phyloP scores from a whole-genome alignment of 768 basidiomycete genomes.

The Pleurotus sapidus region DNA sequence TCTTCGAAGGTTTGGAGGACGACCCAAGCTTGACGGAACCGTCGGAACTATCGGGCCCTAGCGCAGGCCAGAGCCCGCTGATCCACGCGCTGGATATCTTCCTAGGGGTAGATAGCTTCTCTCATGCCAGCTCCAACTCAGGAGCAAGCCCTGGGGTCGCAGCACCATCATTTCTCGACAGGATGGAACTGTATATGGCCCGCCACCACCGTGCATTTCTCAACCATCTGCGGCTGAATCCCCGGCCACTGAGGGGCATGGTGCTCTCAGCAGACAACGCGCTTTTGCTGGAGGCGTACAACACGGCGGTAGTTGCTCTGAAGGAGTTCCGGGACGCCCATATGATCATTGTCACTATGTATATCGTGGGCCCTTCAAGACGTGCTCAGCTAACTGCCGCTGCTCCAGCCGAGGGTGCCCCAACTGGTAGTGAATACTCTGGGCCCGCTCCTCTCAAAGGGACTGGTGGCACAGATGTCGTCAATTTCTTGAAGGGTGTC shows the following conservation, averaged over 20 bases:
- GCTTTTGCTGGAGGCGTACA: slow-evolving; percentile 53
- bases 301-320: slow-evolving; percentile 59
- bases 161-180: slow-evolving; percentile 50
- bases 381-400: slow-evolving; percentile 20
- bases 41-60: slow-evolving; percentile 73
- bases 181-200: slow-evolving; percentile 85
- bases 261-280: slow-evolving; percentile 30
- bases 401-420: slow-evolving; percentile 10
- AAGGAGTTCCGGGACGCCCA: slow-evolving; percentile 77
- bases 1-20: slow-evolving; percentile 56
- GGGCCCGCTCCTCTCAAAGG: slow-evolving; percentile 44
- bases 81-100: slow-evolving; percentile 77
- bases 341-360: slow-evolving; percentile 70
- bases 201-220: slow-evolving; percentile 78
- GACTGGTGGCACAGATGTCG: slow-evolving; percentile 77
- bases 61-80: slow-evolving; percentile 81
- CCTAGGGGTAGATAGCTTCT: slow-evolving; percentile 62
- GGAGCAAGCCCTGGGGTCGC: slow-evolving; percentile 13
- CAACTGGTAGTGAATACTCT: slow-evolving; percentile 17
- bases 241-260: slow-evolving; percentile 58
- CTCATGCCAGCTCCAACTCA: slow-evolving; percentile 20
- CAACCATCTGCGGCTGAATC: slow-evolving; percentile 56
- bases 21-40: slow-evolving; percentile 38
- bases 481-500: slow-evolving; percentile 72
- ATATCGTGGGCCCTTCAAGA: slow-evolving; percentile 72